These are phyloP conservation scores for Talaromyces sp. DNA, from an alignment of 2,329 filamentous ascomycete genomes.

Conservation along the genomic window DNA sequence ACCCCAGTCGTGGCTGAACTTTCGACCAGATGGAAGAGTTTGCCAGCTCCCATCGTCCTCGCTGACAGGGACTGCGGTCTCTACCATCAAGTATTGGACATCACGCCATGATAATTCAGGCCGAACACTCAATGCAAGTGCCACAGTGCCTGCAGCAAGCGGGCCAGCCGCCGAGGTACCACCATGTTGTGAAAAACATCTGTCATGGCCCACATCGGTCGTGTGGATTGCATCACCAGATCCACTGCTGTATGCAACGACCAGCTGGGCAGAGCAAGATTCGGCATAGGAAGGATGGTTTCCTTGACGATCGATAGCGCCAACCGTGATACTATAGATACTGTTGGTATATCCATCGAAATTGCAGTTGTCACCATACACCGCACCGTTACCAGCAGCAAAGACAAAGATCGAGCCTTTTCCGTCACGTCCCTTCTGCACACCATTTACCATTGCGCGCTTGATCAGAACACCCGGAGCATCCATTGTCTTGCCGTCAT, in stretches of 20 bases:
- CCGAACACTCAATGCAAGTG: constrained; percentile 79
- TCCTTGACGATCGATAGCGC: constrained; percentile 84
- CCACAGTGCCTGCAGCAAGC: constrained; percentile 87
- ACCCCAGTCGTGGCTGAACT: constrained; percentile 92
- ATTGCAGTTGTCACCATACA: constrained; percentile 91
- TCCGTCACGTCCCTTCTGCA: constrained; percentile 82
- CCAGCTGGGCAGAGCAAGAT: constrained; percentile 89
- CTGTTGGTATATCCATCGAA: constrained; percentile 99
- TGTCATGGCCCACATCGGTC: constrained; percentile 84
- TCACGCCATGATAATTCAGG: constrained; percentile 93
- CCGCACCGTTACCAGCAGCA: constrained; percentile 90
- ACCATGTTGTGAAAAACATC: constrained; percentile 80
- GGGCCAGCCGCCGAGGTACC: constrained; percentile 95
- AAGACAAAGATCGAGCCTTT: constrained; percentile 94
- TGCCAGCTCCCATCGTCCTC: constrained; percentile 77
- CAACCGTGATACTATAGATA: constrained; percentile 97
- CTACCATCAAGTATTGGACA: constrained; percentile 84
- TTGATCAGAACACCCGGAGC: constrained; percentile 85
- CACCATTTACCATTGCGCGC: constrained; percentile 85
- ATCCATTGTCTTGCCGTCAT: constrained; percentile 93
- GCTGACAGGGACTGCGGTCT: constrained; percentile 81
- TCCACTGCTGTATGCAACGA: constrained; percentile 96
- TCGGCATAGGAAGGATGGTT: constrained; percentile 96
- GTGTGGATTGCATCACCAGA: constrained; percentile 89
- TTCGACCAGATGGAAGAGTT: constrained; percentile 75